Percentiles rank a stretch among this genome's conserved stretches.
Conservation (phyloP, 1,284 basidiomycete species). For the Vanrija sp. region DNA sequence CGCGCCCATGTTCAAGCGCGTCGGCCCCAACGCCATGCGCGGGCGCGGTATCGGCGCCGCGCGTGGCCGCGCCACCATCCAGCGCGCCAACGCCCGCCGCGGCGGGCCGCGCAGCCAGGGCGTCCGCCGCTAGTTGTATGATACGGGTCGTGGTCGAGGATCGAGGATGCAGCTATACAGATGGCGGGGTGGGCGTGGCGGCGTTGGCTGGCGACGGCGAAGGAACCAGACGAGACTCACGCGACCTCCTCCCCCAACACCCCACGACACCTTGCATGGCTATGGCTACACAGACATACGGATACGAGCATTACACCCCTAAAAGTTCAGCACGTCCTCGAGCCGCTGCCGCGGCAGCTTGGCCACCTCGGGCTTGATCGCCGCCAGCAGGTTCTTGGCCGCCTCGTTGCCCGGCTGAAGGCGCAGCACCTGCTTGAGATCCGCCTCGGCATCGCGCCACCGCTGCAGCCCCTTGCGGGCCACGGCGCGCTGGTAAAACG, state of each 20-base stretch:
- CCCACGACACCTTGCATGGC: too few species aligned
- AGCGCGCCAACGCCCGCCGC: slow-evolving; percentile 47
- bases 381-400: slow-evolving; percentile 35
- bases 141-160: background rate
- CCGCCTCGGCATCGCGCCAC: slow-evolving; percentile 44
- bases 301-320: background rate
- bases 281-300: background rate
- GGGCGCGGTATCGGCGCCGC: slow-evolving; percentile 94
- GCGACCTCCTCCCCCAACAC: too few species aligned
- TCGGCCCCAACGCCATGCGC: slow-evolving; percentile 96
- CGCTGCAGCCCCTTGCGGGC: slow-evolving; percentile 39
- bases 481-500: slow-evolving; percentile 45
- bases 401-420: slow-evolving; percentile 36
- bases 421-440: slow-evolving; percentile 37
- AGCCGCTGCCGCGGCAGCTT: slow-evolving; percentile 33
- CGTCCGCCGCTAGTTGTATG: slow-evolving; percentile 41
- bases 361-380: slow-evolving; percentile 29
- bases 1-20: slow-evolving; percentile 99
- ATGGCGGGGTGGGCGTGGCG: background rate
- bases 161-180: background rate
- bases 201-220: too few species aligned
- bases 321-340: slow-evolving; percentile 38
- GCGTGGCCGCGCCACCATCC: slow-evolving; percentile 50
- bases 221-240: too few species aligned
- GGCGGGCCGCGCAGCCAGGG: slow-evolving; percentile 47